Base-by-base conservation (phyloP, 768 basidiomycete species). In the Fibroporia radiculosa region DNA sequence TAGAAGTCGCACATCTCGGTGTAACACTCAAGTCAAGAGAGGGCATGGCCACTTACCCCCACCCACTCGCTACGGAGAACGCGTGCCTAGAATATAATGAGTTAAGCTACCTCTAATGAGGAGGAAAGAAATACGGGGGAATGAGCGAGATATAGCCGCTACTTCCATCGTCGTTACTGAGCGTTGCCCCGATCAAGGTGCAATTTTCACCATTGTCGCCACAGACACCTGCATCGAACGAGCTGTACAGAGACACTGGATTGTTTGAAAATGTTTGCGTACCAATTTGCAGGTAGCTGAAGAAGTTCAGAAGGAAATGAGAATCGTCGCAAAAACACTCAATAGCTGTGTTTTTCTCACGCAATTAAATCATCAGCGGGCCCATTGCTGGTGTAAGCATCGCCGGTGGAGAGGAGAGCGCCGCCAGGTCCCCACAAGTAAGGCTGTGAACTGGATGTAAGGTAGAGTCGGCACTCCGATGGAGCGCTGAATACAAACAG, bases 71-170 rank as follows among this genome's bases (percentile, higher is more conserved):
- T 27, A 68, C 67, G 19, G 45, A 65, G 48, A 53, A 67, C 1
- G 4, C 16, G 39, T 71, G 68, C 19, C 70, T 71, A 39, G 11
- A 40, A 11, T 32, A 40, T 18, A 14, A 24, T 37, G 8, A 38
- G 28, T 7, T 18, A 18, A 11, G 22, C 8, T n/a, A n/a, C n/a
- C 10, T 8, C 29, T 31, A n/a, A n/a, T 31, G 10, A n/a, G 29
- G 29, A 31, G n/a, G n/a, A 31, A 8, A 37, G 47, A 40, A 63
- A 39, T 38, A 71, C 67, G 65, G 66, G 1, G 45, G 6, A 43
- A 75, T 72, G 42, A 76, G 60, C 46, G 74, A 66, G 35, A 74
- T 53, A 47, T 74, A 72, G 5, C 59, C 53, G 33, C 61, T 65
- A 18, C 70, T 70, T 12, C 20, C 13, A 12, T 70, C 71, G 46